Percentiles rank a stretch among this genome's conserved stretches.
Evolutionary conservation across 176 grass and related monocot genomes (phyloP).

Genomic region (Oryza australiensis): DNA sequence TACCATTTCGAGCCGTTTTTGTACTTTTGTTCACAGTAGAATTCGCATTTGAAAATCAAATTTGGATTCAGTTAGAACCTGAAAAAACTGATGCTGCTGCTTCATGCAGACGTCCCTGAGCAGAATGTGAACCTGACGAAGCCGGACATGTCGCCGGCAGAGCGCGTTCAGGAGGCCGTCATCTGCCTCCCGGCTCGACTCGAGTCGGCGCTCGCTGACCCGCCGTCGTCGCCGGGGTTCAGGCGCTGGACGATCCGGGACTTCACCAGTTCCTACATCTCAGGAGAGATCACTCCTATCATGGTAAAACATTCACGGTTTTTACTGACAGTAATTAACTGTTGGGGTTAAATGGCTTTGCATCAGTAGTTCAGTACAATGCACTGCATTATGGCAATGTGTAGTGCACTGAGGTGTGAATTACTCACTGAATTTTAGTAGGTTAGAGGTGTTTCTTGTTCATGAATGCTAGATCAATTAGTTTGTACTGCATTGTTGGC

Average conservation of each 20-base stretch:
- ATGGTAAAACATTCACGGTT: constrained; percentile 40
- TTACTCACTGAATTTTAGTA: background rate
- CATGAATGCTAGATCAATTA: background rate
- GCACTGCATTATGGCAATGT: background rate
- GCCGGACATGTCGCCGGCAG: constrained; percentile 42
- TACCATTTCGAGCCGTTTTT: background rate
- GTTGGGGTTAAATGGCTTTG: background rate
- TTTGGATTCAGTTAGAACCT: background rate
- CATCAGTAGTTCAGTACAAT: background rate
- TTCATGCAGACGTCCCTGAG: constrained; percentile 50
- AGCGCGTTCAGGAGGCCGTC: constrained; percentile 50
- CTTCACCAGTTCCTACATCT: constrained; percentile 57
- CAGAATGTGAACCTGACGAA: constrained; percentile 56
- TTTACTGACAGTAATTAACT: background rate
- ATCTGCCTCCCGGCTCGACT: constrained; percentile 48
- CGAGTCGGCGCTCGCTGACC: constrained; percentile 13
- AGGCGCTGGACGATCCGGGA: constrained; percentile 64
- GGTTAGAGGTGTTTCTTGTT: background rate
- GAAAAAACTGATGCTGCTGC: background rate
- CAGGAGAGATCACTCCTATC: constrained; percentile 63
- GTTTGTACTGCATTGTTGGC: background rate
- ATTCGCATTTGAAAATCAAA: background rate
- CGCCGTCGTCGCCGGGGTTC: constrained; percentile 7
- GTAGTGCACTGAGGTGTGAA: background rate
- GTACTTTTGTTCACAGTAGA: background rate